A percentile compares a stretch with the other conserved stretches of the same genome.
Evolutionary conservation across 2,329 filamentous ascomycete species (phyloP).

Genomic region (Xylariaceae sp.): DNA sequence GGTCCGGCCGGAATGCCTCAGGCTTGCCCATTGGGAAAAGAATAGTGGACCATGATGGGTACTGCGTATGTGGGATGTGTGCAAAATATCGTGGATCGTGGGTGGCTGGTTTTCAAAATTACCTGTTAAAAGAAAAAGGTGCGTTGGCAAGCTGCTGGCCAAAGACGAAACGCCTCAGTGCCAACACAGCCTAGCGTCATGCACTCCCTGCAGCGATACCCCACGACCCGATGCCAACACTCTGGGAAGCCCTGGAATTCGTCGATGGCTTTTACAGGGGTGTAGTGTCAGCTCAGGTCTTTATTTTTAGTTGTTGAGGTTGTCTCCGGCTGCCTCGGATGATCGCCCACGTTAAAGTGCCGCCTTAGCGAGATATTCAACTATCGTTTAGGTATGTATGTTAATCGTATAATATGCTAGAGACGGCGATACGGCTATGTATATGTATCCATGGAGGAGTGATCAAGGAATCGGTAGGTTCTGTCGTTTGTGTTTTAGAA

Average conservation of each 20-base stretch:
- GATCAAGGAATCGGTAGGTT: neutral
- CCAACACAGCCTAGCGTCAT: constrained; percentile 14
- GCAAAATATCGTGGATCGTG: constrained; percentile 9
- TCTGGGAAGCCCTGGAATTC: constrained; percentile 9
- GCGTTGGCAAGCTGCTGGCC: constrained; percentile 27
- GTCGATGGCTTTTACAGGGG: neutral
- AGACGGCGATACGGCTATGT: too few species aligned
- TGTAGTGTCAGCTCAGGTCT: neutral
- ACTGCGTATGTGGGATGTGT: constrained; percentile 11
- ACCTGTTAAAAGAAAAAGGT: constrained; percentile 9
- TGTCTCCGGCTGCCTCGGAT: too few species aligned
- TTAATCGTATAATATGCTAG: too few species aligned
- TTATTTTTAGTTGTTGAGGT: too few species aligned
- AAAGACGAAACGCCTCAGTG: constrained; percentile 15
- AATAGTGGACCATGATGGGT: neutral
- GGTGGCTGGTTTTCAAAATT: constrained; percentile 2
- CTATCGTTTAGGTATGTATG: too few species aligned
- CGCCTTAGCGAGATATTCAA: too few species aligned
- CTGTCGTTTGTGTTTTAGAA: constrained; percentile 4
- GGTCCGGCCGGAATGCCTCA: too few species aligned
- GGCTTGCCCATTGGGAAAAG: neutral
- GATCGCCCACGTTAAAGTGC: too few species aligned
- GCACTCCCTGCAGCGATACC: constrained; percentile 8
- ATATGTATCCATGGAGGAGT: too few species aligned
- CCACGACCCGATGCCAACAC: constrained; percentile 8